phyloP scores from a whole-genome alignment of 202 grass and related monocot genomes.

The Miscanthus sacchariflorus region DNA sequence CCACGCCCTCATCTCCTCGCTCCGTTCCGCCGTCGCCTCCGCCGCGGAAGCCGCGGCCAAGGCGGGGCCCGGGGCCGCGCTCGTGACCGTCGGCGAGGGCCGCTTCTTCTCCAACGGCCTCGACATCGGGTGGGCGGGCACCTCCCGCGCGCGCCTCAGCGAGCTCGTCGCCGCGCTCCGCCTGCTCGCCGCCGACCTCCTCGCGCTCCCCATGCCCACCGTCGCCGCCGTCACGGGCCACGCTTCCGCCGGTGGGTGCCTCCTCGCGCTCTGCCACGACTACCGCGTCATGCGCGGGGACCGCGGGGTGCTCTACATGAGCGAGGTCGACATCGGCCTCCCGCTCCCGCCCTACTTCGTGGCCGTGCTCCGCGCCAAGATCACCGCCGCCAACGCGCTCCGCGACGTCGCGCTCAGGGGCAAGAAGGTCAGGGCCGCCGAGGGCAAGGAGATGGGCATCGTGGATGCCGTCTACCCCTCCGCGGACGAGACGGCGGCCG shows the following conservation, averaged over 20 bases:
- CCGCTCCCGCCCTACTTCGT: slow-evolving; percentile 79
- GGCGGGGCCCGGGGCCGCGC: slow-evolving; percentile 48
- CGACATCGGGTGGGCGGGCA: slow-evolving; percentile 68
- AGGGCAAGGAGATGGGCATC: slow-evolving; percentile 85
- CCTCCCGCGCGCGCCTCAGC: slow-evolving; percentile 48
- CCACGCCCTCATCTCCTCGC: slow-evolving; percentile 53
- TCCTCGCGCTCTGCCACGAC: slow-evolving; percentile 89
- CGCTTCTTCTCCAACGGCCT: slow-evolving; percentile 98
- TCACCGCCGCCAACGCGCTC: slow-evolving; percentile 61
- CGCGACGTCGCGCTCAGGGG: slow-evolving; percentile 68
- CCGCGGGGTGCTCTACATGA: slow-evolving; percentile 91
- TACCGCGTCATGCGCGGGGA: slow-evolving; percentile 86
- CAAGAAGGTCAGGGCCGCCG: slow-evolving; percentile 61
- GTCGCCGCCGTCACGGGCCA: slow-evolving; percentile 86
- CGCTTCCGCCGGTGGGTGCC: slow-evolving; percentile 69
- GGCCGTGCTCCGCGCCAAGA: slow-evolving; percentile 72
- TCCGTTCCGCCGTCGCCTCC: slow-evolving; percentile 62
- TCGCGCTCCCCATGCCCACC: slow-evolving; percentile 90
- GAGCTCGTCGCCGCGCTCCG: slow-evolving; percentile 66
- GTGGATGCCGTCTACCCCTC: slow-evolving; percentile 69
- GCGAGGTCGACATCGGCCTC: slow-evolving; percentile 89
- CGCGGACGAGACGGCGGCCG: slow-evolving; percentile 64
- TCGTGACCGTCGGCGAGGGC: slow-evolving; percentile 78
- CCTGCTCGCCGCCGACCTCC: slow-evolving; percentile 67
- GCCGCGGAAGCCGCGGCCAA: slow-evolving; percentile 18